Percentiles rank a stretch among this genome's conserved stretches.
phyloP scores from a whole-genome alignment of 805 yeast species.

The Pichia rugopelliculosa region DNA sequence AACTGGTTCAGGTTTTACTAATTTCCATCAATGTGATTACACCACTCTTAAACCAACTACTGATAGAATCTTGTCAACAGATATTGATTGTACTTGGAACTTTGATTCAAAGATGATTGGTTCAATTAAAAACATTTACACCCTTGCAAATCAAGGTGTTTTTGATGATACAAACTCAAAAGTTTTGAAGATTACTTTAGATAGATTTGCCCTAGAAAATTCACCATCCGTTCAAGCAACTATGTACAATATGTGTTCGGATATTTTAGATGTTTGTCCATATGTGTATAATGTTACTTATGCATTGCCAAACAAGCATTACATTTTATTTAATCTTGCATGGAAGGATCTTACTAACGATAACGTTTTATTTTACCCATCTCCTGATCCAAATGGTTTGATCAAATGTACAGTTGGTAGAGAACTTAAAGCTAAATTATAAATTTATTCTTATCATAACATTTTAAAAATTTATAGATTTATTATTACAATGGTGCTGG shows the following conservation, averaged over 20 bases:
- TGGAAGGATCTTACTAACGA: conserved; percentile 83
- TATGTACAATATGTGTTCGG: conserved; percentile 85
- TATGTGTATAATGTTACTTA: conserved; percentile 61
- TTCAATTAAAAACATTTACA: conserved; percentile 41
- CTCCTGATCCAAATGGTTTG: conserved; percentile 88
- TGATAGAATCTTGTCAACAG: conserved; percentile 85
- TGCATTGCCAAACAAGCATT: conserved; percentile 86
- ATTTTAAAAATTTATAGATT: not conserved
- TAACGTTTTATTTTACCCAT: conserved; percentile 80
- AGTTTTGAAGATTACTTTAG: conserved; percentile 65
- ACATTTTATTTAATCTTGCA: conserved; percentile 66
- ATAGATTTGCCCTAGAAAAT: conserved; percentile 73
- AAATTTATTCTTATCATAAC: conserved; percentile 9
- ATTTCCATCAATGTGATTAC: conserved; percentile 78
- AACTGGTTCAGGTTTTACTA: conserved; percentile 90
- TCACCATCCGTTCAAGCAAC: conserved; percentile 96
- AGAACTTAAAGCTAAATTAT: conserved; percentile 48
- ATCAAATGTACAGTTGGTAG: conserved; percentile 84
- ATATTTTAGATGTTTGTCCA: conserved; percentile 53
- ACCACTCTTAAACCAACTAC: conserved; percentile 78
- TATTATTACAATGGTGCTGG: conserved; percentile 8
- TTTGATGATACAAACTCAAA: conserved; percentile 58
- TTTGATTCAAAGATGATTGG: conserved; percentile 48
- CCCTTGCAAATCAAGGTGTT: conserved; percentile 48
- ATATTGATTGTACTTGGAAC: conserved; percentile 66